A percentile compares a stretch with the other conserved stretches of the same genome.
phyloP scores from a whole-genome alignment of 2,329 filamentous ascomycete species.

The Scedosporium aurantiacum region DNA sequence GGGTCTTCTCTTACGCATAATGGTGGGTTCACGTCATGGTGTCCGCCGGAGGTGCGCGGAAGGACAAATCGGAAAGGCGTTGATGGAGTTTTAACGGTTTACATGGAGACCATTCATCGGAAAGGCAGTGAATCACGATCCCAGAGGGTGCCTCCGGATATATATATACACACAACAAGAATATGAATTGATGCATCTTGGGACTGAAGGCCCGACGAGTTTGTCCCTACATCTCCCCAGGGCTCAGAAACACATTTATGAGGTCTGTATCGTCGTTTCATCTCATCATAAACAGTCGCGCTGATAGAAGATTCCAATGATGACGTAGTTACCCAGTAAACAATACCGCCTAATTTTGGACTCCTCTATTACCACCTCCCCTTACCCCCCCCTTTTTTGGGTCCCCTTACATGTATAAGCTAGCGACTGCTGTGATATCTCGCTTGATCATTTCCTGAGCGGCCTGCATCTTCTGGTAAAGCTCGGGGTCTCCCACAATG shows the following conservation, averaged over 20 bases:
- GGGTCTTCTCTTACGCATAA: not conserved
- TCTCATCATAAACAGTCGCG: too few relatives aligned
- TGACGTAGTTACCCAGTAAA: not conserved
- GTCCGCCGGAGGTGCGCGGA: not conserved
- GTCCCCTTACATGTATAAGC: constrained; percentile 63
- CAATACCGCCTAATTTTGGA: too few relatives aligned
- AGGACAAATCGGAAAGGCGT: not conserved
- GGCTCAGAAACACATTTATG: too few relatives aligned
- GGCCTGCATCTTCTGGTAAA: constrained; percentile 94
- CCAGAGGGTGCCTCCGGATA: too few relatives aligned
- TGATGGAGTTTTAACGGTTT: not conserved
- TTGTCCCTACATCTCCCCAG: too few relatives aligned
- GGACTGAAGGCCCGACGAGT: too few relatives aligned
- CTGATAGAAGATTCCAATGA: too few relatives aligned
- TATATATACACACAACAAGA: too few relatives aligned
- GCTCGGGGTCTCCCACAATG: constrained; percentile 83
- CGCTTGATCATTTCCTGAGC: constrained; percentile 97
- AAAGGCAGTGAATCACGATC: too few relatives aligned
- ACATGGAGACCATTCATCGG: not conserved
- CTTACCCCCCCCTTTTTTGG: too few relatives aligned
- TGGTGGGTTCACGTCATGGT: not conserved
- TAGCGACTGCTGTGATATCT: constrained; percentile 84
- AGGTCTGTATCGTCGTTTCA: too few relatives aligned
- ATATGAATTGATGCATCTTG: too few relatives aligned
- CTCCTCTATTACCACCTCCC: not conserved